Evolutionary conservation across 2,329 filamentous ascomycete species (phyloP).

Genomic region (Torrubiellomyces zombiae): DNA sequence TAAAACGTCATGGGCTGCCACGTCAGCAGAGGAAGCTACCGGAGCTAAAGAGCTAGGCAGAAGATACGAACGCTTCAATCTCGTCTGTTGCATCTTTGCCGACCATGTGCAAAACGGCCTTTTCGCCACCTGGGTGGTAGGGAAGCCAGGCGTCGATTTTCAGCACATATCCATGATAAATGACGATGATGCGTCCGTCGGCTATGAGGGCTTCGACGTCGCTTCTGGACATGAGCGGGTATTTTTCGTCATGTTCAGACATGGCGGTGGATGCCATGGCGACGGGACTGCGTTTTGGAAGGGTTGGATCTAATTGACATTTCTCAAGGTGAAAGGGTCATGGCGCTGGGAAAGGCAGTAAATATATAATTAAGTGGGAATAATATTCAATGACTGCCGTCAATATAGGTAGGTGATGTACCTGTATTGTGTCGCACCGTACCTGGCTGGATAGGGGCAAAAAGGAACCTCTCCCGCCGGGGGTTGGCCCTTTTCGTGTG

Average conservation of each 20-base stretch:
- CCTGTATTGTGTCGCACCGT: too few species aligned
- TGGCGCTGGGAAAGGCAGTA: too few species aligned
- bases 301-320: too few species aligned
- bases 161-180: conserved; percentile 65
- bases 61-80: conserved; percentile 56
- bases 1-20: conserved; percentile 31
- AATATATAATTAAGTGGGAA: too few species aligned
- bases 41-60: conserved; percentile 1
- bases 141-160: conserved; percentile 79
- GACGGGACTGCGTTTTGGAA: too few species aligned
- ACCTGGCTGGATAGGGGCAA: too few species aligned
- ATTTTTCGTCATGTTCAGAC: conserved; percentile 12
- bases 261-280: too few species aligned
- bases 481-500: too few species aligned
- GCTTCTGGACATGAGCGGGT: conserved; percentile 20
- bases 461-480: too few species aligned
- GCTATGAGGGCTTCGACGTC: conserved; percentile 60
- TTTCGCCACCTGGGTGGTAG: conserved; percentile 85
- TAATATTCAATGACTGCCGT: too few species aligned
- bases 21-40: background rate
- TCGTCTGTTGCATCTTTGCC: conserved; percentile 90
- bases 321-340: too few species aligned
- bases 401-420: too few species aligned
- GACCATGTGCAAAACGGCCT: conserved; percentile 84
- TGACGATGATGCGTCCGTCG: conserved; percentile 61